These are phyloP conservation scores for Ophiocordyceps robertsii DNA, from an alignment of 2,329 filamentous ascomycete species.

Conservation along the genomic window DNA sequence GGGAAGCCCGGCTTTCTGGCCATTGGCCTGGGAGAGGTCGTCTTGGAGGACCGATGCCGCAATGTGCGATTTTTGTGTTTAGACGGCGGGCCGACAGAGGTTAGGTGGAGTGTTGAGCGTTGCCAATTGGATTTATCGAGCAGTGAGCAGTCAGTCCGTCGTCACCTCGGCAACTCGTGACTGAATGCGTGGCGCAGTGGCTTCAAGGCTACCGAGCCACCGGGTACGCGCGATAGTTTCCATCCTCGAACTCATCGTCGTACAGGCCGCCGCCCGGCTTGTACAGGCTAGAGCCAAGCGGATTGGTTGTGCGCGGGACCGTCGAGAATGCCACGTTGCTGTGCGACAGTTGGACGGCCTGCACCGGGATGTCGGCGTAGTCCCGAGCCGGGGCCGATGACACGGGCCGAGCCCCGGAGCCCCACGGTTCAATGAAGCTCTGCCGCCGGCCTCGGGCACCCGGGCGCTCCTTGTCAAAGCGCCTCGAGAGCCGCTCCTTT, in stretches of 20 bases:
- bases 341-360: slow-evolving; percentile 7
- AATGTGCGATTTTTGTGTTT: not conserved
- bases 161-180: too few relatives aligned
- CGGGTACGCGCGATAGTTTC: slow-evolving; percentile 21
- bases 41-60: not conserved
- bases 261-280: slow-evolving; percentile 9
- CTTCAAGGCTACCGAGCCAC: slow-evolving; percentile 12
- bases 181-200: not conserved
- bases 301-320: slow-evolving; percentile 15
- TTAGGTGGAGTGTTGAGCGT: too few relatives aligned
- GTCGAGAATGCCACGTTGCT: slow-evolving; percentile 12
- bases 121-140: too few relatives aligned
- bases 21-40: not conserved
- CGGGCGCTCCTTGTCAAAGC: slow-evolving; percentile 21
- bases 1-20: too few relatives aligned
- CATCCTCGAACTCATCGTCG: slow-evolving; percentile 16
- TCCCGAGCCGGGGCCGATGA: not conserved
- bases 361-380: slow-evolving; percentile 4
- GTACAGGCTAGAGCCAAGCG: slow-evolving; percentile 11
- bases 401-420: slow-evolving; percentile 14
- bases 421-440: slow-evolving; percentile 21
- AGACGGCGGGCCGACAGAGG: too few relatives aligned
- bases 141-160: too few relatives aligned
- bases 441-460: slow-evolving; percentile 11
- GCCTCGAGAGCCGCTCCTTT: slow-evolving; percentile 22